These are phyloP conservation scores for Candida palmyrensis DNA, from an alignment of 805 yeast genomes.

Conservation along the genomic window DNA sequence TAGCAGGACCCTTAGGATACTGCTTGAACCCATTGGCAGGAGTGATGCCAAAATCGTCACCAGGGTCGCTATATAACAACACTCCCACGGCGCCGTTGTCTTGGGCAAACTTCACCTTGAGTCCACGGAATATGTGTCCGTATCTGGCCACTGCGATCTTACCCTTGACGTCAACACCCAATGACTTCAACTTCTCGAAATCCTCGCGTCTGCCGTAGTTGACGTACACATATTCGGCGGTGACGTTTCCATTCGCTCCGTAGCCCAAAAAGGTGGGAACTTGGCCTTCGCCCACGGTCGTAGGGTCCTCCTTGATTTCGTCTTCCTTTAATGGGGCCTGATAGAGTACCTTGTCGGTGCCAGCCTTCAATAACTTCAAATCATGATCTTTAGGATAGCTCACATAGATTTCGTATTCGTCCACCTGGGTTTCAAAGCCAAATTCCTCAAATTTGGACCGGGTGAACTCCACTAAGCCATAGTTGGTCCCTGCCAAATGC, in stretches of 20 bases:
- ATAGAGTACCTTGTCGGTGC: conserved; percentile 32
- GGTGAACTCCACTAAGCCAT: conserved; percentile 45
- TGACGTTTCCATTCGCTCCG: conserved; percentile 58
- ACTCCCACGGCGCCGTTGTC: conserved; percentile 59
- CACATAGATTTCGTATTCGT: conserved; percentile 53
- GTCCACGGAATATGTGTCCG: conserved; percentile 47
- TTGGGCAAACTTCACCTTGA: conserved; percentile 60
- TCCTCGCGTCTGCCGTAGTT: conserved; percentile 59
- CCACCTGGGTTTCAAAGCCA: conserved; percentile 47
- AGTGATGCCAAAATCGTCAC: conserved; percentile 55
- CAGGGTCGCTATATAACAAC: conserved; percentile 51
- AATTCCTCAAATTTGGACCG: conserved; percentile 42
- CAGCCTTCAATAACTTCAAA: conserved; percentile 28
- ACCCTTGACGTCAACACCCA: conserved; percentile 42
- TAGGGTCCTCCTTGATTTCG: conserved; percentile 33
- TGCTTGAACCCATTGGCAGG: conserved; percentile 48
- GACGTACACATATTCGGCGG: conserved; percentile 50
- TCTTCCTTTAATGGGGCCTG: conserved; percentile 51
- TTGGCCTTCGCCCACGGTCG: conserved; percentile 31
- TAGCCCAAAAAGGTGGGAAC: conserved; percentile 58
- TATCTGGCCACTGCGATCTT: conserved; percentile 57
- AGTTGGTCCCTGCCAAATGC: conserved; percentile 44
- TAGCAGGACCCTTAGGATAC: conserved; percentile 63
- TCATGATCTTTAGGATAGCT: conserved; percentile 46
- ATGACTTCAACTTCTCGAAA: conserved; percentile 35